These are phyloP conservation scores for Aureobasidium sp. DNA, from an alignment of 2,329 filamentous ascomycete genomes.

Conservation along the genomic window DNA sequence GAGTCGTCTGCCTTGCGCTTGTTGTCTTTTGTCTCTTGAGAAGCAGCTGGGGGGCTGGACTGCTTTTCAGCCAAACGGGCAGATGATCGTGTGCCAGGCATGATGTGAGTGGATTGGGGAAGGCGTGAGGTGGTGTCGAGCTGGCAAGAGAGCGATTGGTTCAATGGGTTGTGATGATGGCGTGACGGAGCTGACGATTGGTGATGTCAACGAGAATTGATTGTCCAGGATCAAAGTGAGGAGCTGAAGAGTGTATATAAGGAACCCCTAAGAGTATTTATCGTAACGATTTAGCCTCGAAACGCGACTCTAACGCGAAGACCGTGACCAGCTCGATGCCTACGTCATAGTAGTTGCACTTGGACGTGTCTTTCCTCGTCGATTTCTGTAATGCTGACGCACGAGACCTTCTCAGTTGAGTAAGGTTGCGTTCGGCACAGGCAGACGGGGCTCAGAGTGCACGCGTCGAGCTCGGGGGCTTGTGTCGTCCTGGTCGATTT, in stretches of 20 bases:
- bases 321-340: not conserved
- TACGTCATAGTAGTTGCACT: not conserved
- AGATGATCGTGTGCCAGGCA: constrained; percentile 27
- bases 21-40: constrained; percentile 17
- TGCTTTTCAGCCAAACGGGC: constrained; percentile 18
- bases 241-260: constrained; percentile 13
- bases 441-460: not conserved
- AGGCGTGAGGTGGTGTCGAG: not conserved
- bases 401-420: constrained; percentile 10
- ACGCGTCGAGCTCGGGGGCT: not conserved
- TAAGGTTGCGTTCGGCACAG: constrained; percentile 4
- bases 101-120: constrained; percentile 12
- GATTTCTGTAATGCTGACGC: constrained; percentile 5
- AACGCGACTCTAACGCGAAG: constrained; percentile 6
- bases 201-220: constrained; percentile 1
- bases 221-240: not conserved
- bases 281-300: constrained; percentile 9
- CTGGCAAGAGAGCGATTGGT: not conserved
- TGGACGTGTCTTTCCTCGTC: not conserved
- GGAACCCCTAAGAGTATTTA: constrained; percentile 12
- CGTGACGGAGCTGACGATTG: constrained; percentile 6
- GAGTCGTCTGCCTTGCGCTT: constrained; percentile 30
- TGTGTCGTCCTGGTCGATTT: not conserved
- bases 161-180: not conserved
- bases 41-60: constrained; percentile 18